These are phyloP conservation scores for Nicotiana rustica DNA, from an alignment of 305 asterid genomes.

Conservation along the genomic window DNA sequence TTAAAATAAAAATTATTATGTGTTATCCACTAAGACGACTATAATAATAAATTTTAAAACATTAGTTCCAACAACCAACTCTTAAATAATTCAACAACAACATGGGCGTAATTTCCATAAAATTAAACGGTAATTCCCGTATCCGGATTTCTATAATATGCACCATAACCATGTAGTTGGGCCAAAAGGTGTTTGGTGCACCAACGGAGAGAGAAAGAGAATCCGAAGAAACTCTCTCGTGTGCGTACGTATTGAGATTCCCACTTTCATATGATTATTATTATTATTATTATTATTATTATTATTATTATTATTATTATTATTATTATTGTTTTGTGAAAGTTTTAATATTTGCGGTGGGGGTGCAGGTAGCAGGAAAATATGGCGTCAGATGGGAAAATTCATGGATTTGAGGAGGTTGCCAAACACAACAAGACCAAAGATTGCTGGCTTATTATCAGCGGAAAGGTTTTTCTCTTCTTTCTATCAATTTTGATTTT, in stretches of 20 bases:
- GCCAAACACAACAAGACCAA: slow-evolving; percentile 33
- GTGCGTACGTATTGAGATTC: not conserved
- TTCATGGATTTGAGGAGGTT: slow-evolving; percentile 36
- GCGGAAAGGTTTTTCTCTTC: slow-evolving; percentile 38
- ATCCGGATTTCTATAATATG: not conserved
- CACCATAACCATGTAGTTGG: not conserved
- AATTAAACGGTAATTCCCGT: not conserved
- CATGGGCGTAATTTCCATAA: not conserved
- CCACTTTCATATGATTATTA: too few species aligned
- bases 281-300: too few species aligned
- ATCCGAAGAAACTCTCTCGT: not conserved
- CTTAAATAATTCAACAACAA: not conserved
- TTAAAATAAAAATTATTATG: too few species aligned
- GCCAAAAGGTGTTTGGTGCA: not conserved
- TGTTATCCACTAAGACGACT: too few species aligned
- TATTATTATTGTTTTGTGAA: too few species aligned
- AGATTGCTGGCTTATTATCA: slow-evolving; percentile 1
- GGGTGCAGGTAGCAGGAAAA: slow-evolving; percentile 22
- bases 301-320: too few species aligned
- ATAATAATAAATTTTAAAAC: too few species aligned
- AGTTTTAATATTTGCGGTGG: not conserved
- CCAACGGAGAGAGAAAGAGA: slow-evolving; percentile 10
- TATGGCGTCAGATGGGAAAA: slow-evolving; percentile 38
- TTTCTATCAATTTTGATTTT: not conserved
- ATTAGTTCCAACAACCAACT: not conserved